Conservation (phyloP, 371 early-diverging fungal species). For the Rhizopus microsporus region DNA sequence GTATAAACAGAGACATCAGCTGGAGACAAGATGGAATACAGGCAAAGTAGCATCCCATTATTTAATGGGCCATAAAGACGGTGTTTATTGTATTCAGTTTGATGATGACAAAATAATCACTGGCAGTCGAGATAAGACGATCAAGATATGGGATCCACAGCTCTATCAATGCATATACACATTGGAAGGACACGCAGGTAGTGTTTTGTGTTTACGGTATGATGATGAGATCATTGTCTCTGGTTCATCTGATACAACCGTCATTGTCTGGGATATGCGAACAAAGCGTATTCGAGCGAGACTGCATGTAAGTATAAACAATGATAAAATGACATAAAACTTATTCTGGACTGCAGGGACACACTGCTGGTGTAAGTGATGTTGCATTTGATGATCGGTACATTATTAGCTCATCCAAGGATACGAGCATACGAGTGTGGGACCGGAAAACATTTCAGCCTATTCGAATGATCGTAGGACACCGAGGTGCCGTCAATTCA, state of each 20-base stretch:
- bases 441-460: conserved; percentile 55
- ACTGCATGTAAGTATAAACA: conserved; percentile 23
- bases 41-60: conserved; percentile 38
- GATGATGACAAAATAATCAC: conserved; percentile 81
- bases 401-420: conserved; percentile 92
- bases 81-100: conserved; percentile 94
- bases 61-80: conserved; percentile 80
- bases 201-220: conserved; percentile 90
- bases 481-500: conserved; percentile 88
- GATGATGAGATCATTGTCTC: conserved; percentile 80
- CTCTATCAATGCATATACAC: conserved; percentile 71
- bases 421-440: conserved; percentile 90
- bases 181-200: conserved; percentile 82
- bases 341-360: conserved; percentile 46
- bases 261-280: conserved; percentile 85
- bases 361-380: conserved; percentile 78
- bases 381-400: conserved; percentile 73
- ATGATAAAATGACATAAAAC: background rate
- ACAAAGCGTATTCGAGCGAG: conserved; percentile 33
- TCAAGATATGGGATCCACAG: conserved; percentile 68
- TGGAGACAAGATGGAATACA: conserved; percentile 37
- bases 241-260: conserved; percentile 88
- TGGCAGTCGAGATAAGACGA: conserved; percentile 91
- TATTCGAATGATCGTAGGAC: conserved; percentile 72
- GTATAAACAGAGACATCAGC: conserved; percentile 32